Conservation (phyloP, 495 filamentous ascomycete species). For the Penicillium robsamsonii region DNA sequence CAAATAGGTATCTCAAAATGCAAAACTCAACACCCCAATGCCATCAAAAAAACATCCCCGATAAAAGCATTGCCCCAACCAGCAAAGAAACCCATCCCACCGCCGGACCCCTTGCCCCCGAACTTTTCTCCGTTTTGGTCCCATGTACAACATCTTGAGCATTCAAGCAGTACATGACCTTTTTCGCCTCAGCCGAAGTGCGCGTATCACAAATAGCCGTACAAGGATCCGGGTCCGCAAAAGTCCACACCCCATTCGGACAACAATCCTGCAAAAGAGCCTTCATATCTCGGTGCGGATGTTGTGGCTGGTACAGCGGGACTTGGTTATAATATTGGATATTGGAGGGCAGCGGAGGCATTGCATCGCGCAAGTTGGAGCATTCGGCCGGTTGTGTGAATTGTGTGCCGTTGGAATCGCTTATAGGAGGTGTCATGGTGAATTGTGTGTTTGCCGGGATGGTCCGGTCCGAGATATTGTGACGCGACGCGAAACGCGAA, state of each 20-base stretch:
- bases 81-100: neutral
- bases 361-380: constrained; percentile 11
- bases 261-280: constrained; percentile 16
- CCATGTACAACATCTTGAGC: constrained; percentile 12
- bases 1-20: constrained; percentile 11
- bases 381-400: constrained; percentile 16
- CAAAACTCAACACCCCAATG: constrained; percentile 16
- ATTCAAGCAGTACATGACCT: constrained; percentile 24
- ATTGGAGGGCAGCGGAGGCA: constrained; percentile 8
- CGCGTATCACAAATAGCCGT: constrained; percentile 19
- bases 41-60: neutral
- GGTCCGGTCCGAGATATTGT: neutral
- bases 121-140: neutral
- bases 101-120: neutral
- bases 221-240: constrained; percentile 19
- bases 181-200: constrained; percentile 8
- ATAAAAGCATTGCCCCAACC: constrained; percentile 14
- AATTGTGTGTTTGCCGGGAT: neutral
- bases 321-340: constrained; percentile 18
- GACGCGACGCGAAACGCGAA: neutral
- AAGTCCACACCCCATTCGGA: constrained; percentile 11
- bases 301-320: constrained; percentile 20
- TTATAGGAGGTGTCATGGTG: neutral
- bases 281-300: constrained; percentile 8
- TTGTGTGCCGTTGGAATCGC: neutral